phyloP scores from a whole-genome alignment of 2,329 filamentous ascomycete species.

The Claviceps pazoutovae region DNA sequence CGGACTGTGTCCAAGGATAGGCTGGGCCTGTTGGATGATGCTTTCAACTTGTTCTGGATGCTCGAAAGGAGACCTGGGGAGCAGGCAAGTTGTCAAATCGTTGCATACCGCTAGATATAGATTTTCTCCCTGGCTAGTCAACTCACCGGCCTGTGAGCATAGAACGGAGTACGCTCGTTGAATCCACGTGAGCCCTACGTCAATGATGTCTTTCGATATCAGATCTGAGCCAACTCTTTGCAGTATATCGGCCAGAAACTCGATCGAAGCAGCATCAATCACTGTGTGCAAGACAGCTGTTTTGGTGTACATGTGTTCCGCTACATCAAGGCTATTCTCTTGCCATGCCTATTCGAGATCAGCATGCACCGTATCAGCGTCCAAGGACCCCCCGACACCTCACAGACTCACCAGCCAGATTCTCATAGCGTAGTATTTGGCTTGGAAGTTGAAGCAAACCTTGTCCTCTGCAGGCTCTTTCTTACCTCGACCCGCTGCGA shows the following conservation, averaged over 20 bases:
- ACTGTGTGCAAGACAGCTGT: constrained; percentile 24
- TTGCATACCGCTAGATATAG: constrained; percentile 55
- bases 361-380: constrained; percentile 5
- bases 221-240: constrained; percentile 58
- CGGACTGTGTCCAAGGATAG: constrained; percentile 48
- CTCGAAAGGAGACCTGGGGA: constrained; percentile 32
- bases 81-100: constrained; percentile 39
- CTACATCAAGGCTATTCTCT: constrained; percentile 57
- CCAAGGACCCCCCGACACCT: no score
- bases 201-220: constrained; percentile 35
- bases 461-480: not conserved
- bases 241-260: constrained; percentile 52
- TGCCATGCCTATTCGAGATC: constrained; percentile 49
- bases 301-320: constrained; percentile 63
- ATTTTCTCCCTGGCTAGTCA: constrained; percentile 47
- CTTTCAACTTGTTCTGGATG: constrained; percentile 37
- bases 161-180: constrained; percentile 50
- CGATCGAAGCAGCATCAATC: constrained; percentile 36
- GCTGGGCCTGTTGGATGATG: constrained; percentile 46
- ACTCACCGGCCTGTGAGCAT: constrained; percentile 33
- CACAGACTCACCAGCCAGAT: constrained; percentile 44
- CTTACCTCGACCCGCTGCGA: constrained; percentile 2
- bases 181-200: constrained; percentile 56
- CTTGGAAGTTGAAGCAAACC: constrained; percentile 24
- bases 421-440: constrained; percentile 53